Base-by-base conservation (phyloP, 108 stramenopile genomes). In the Pseudonitzschia pungens region DNA sequence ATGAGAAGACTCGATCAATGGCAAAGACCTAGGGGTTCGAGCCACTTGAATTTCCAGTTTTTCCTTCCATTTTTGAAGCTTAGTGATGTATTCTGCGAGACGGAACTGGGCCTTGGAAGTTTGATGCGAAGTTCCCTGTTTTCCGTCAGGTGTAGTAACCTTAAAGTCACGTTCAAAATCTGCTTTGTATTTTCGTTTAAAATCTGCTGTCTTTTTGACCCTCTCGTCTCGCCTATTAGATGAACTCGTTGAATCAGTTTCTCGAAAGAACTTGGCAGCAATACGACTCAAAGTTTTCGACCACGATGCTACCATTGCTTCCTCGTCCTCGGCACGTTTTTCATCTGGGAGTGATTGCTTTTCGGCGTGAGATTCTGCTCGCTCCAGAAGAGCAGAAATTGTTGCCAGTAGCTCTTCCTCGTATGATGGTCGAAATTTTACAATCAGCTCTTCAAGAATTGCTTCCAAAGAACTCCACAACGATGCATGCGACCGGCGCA, bases 371-470 rank as follows among this genome's bases (percentile, higher is more conserved):
- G 84, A 53, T 33, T 82, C 80, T 40, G 89, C 85, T 41, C 90
- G 80, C 59, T 91, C 81, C 16, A 93, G 76, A 44, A 98, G 77
- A 31, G 93, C 92, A 22, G 84, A 79, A 22, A 97, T 86, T 8
- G 95, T 88, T 10, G 83, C 82, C 43, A 96, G 82, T 31, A 98
- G 87, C 70, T 98, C 96, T 67, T 96, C 94, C 77, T 96, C 96
- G 57, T 89, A 91, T 31, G 88, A 92, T 27, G 94, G 93, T 29
- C 95, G 85, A 63, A 96, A 96, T 56, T 91, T 91, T 7, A 94
- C 86, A 68, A 96, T 96, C 55, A 96, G 69, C 69, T 98, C 94
- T 68, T 98, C 96, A 51, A 98, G 77, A 44, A 98, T 94, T 11
- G 87, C 77, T 76, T 98, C 97, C 62, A 97, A 82, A n/a, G 84